Conservation (phyloP, 139 green algal species). For the Chlamydomonas asymmetrica region DNA sequence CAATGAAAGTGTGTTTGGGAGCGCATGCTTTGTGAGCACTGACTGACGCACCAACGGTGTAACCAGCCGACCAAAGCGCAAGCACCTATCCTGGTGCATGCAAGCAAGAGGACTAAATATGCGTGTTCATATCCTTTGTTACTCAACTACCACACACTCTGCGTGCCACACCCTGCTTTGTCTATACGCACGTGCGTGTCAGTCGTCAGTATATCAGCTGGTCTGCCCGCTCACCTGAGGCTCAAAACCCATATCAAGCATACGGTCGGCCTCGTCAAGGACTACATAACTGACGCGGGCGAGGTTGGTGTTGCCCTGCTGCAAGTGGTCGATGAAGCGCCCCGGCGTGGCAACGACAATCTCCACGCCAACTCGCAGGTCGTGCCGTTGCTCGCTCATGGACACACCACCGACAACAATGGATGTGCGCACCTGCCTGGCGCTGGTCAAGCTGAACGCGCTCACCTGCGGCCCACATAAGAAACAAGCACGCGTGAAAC, state of each 20-base stretch:
- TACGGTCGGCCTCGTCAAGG: constrained; percentile 93
- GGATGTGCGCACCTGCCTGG: constrained; percentile 49
- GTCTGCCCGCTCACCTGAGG: constrained; percentile 78
- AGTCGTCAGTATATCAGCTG: background rate
- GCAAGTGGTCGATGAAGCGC: constrained; percentile 88
- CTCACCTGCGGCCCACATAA: constrained; percentile 8
- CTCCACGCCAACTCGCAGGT: constrained; percentile 77
- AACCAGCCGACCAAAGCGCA: too few species aligned
- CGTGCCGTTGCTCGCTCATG: constrained; percentile 79
- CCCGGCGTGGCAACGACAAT: constrained; percentile 85
- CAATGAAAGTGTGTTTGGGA: too few species aligned
- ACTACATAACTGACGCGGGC: constrained; percentile 82
- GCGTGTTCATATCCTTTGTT: too few species aligned
- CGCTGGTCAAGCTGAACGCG: constrained; percentile 69
- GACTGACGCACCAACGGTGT: too few species aligned
- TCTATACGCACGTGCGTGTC: background rate
- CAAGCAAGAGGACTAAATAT: too few species aligned
- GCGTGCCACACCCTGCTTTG: too few species aligned
- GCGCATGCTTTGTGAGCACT: too few species aligned
- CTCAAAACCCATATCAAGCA: constrained; percentile 97
- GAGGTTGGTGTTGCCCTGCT: constrained; percentile 76
- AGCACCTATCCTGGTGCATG: too few species aligned
- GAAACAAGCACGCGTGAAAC: too few species aligned
- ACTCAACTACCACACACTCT: too few species aligned
- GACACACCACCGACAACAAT: constrained; percentile 71